Conservation (phyloP, 345 rosid species). For the Citrus reticulata region DNA sequence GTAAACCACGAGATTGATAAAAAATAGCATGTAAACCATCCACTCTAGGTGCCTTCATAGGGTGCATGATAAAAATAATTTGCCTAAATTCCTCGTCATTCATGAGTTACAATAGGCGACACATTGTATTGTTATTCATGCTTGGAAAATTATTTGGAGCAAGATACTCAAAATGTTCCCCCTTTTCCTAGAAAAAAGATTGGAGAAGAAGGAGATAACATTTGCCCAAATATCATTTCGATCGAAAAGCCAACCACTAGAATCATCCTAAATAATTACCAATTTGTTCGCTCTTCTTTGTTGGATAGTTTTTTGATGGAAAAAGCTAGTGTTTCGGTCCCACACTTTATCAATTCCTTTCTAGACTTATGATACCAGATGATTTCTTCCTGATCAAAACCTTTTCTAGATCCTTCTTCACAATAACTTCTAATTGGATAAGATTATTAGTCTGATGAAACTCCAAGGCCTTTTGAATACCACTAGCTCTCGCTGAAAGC, state of each 20-base stretch:
- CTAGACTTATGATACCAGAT: neutral
- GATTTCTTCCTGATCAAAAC: neutral
- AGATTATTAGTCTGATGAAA: neutral
- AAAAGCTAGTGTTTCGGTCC: neutral
- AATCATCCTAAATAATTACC: neutral
- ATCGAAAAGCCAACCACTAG: too few relatives aligned
- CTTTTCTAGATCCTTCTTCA: neutral
- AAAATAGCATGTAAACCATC: neutral
- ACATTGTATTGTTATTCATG: too few relatives aligned
- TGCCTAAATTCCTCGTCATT: too few relatives aligned
- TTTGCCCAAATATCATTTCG: too few relatives aligned
- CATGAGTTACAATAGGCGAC: too few relatives aligned
- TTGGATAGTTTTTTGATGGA: neutral
- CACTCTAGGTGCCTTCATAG: neutral
- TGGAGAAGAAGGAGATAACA: too few relatives aligned
- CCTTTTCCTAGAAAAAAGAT: too few relatives aligned
- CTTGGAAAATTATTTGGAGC: too few relatives aligned
- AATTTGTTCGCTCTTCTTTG: neutral
- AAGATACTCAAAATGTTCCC: too few relatives aligned
- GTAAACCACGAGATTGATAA: neutral
- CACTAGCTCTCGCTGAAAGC: neutral
- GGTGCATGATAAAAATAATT: neutral
- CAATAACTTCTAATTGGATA: too few relatives aligned
- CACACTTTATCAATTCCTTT: neutral
- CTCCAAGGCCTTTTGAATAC: neutral